phyloP scores from a whole-genome alignment of 257 asterid species.

The Henckelia pumila region DNA sequence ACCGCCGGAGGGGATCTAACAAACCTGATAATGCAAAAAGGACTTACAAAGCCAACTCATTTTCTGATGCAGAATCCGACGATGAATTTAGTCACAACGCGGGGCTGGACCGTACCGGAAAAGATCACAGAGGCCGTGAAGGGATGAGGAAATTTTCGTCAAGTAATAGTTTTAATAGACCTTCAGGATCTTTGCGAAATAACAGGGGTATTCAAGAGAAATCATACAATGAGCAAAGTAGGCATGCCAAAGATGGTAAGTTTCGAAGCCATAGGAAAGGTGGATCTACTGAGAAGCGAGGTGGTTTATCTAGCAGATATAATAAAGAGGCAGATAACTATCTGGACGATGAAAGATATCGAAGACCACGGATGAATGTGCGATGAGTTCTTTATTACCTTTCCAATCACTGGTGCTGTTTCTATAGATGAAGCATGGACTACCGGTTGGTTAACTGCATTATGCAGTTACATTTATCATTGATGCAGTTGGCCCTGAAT shows the following conservation, averaged over 20 bases:
- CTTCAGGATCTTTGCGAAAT: slow-evolving; percentile 39
- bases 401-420: background rate
- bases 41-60: slow-evolving; percentile 31
- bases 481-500: no score
- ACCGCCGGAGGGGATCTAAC: slow-evolving; percentile 31
- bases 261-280: slow-evolving; percentile 34
- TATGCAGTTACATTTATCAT: background rate
- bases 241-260: slow-evolving; percentile 29
- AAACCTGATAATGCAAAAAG: slow-evolving; percentile 32
- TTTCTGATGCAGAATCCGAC: slow-evolving; percentile 48
- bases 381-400: slow-evolving; percentile 39
- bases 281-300: slow-evolving; percentile 44
- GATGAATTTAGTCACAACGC: slow-evolving; percentile 29
- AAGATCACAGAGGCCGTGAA: slow-evolving; percentile 25
- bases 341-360: slow-evolving; percentile 43
- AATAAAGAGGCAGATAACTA: slow-evolving; percentile 41
- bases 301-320: slow-evolving; percentile 39
- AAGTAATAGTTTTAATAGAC: slow-evolving; percentile 33
- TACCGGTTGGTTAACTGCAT: no score
- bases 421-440: background rate
- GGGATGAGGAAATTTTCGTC: slow-evolving; percentile 30
- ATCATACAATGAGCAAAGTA: slow-evolving; percentile 28
- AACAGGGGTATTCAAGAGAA: slow-evolving; percentile 35
- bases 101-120: slow-evolving; percentile 29
- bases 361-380: slow-evolving; percentile 69